These are phyloP conservation scores for Boeremia exigua DNA, from an alignment of 2,329 filamentous ascomycete genomes.

Conservation along the genomic window DNA sequence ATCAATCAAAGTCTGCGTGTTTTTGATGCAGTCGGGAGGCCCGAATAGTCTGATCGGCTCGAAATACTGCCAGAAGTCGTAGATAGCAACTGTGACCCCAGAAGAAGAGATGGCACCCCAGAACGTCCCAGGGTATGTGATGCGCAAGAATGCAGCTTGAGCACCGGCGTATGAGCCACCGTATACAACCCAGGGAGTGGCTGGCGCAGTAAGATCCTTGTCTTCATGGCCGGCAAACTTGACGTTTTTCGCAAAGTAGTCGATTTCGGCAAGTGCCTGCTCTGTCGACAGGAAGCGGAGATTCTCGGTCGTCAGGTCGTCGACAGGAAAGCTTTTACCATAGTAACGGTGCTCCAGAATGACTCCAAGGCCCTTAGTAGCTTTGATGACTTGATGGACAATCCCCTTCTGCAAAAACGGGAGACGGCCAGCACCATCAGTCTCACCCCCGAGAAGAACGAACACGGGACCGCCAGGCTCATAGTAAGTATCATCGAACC, in stretches of 20 bases:
- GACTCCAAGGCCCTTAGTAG: constrained; percentile 73
- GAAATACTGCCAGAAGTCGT: constrained; percentile 74
- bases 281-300: constrained; percentile 84
- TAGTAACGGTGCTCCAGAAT: constrained; percentile 90
- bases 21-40: constrained; percentile 67
- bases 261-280: constrained; percentile 80
- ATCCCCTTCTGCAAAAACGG: constrained; percentile 80
- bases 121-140: constrained; percentile 78
- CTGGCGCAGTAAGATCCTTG: constrained; percentile 68
- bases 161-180: constrained; percentile 85
- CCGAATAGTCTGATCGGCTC: constrained; percentile 64
- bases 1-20: constrained; percentile 66
- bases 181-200: constrained; percentile 77
- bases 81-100: constrained; percentile 77
- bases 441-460: constrained; percentile 76
- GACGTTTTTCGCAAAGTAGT: constrained; percentile 78
- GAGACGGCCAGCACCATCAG: constrained; percentile 66
- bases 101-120: constrained; percentile 82
- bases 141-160: constrained; percentile 77
- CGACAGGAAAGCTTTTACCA: constrained; percentile 73
- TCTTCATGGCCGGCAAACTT: constrained; percentile 70
- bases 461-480: constrained; percentile 80
- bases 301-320: constrained; percentile 70
- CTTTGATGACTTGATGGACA: constrained; percentile 70
- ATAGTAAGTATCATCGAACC: constrained; percentile 81